Percentiles rank a stretch among this genome's conserved stretches.
Evolutionary conservation across 2,329 filamentous ascomycete species (phyloP).

Genomic region (Fusarium vanettenii): DNA sequence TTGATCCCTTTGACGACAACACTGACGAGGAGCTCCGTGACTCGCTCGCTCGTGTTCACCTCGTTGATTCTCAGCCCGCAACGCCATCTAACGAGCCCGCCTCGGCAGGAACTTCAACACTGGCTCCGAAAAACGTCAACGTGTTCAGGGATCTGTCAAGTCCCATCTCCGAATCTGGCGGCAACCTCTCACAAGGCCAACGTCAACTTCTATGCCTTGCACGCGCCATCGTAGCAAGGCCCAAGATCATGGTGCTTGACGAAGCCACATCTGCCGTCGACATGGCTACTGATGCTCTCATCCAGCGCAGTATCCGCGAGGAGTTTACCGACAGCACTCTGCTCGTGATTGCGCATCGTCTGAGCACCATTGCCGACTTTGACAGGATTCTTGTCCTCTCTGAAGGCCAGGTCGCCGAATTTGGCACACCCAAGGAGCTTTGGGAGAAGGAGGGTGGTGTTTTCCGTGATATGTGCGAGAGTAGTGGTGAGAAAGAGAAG

Average conservation of each 20-base stretch:
- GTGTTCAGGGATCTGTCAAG: slow-evolving; percentile 72
- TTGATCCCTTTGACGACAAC: slow-evolving; percentile 81
- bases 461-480: slow-evolving; percentile 73
- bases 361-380: slow-evolving; percentile 82
- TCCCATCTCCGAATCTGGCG: slow-evolving; percentile 76
- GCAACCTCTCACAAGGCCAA: slow-evolving; percentile 82
- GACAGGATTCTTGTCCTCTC: slow-evolving; percentile 79
- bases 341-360: slow-evolving; percentile 79
- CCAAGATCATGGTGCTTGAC: slow-evolving; percentile 83
- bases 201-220: slow-evolving; percentile 81
- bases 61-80: slow-evolving; percentile 60
- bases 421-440: slow-evolving; percentile 71
- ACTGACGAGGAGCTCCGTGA: slow-evolving; percentile 76
- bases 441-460: slow-evolving; percentile 65
- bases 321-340: slow-evolving; percentile 77
- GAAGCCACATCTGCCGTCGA: slow-evolving; percentile 85
- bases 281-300: slow-evolving; percentile 79
- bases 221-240: slow-evolving; percentile 76
- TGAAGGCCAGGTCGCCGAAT: slow-evolving; percentile 75
- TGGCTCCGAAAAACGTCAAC: slow-evolving; percentile 67
- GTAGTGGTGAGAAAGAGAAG: slow-evolving; percentile 69
- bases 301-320: slow-evolving; percentile 78
- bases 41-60: slow-evolving; percentile 76
- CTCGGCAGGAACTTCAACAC: slow-evolving; percentile 48
- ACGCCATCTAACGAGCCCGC: slow-evolving; percentile 55